A percentile compares a stretch with the other conserved stretches of the same genome.
phyloP scores from a whole-genome alignment of 192 early-diverging fungal species.

The Coemansia sp. region DNA sequence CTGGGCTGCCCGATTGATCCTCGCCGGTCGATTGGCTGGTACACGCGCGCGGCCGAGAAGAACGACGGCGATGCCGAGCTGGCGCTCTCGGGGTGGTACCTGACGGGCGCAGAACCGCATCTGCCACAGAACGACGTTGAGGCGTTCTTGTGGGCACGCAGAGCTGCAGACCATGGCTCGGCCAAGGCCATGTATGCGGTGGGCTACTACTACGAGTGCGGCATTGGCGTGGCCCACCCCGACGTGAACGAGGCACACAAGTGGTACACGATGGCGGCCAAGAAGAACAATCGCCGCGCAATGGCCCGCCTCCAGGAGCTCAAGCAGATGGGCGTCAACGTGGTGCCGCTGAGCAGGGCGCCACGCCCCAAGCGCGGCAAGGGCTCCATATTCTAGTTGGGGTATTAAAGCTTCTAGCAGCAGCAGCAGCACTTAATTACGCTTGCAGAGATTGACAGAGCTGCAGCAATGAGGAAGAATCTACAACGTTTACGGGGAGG shows the following conservation, averaged over 20 bases:
- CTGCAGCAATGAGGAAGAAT: too few relatives aligned
- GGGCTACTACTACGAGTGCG: conserved; percentile 90
- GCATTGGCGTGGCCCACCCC: conserved; percentile 72
- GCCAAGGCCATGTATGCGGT: conserved; percentile 97
- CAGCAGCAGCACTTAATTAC: too few relatives aligned
- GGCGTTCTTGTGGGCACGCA: conserved; percentile 97
- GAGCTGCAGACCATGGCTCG: conserved; percentile 91
- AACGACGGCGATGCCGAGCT: conserved; percentile 87
- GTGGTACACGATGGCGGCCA: conserved; percentile 88
- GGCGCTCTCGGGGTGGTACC: conserved; percentile 96
- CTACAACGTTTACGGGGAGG: too few relatives aligned
- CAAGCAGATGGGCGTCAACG: conserved; percentile 60
- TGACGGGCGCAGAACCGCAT: conserved; percentile 89
- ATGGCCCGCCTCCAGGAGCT: conserved; percentile 80
- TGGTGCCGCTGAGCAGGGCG: conserved; percentile 1
- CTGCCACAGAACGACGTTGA: conserved; percentile 88
- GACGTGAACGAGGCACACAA: conserved; percentile 75
- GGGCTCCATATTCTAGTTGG: conserved; percentile 41
- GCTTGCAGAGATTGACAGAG: too few relatives aligned
- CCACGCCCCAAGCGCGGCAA: conserved; percentile 45
- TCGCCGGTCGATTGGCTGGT: conserved; percentile 91
- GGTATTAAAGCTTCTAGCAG: too few relatives aligned
- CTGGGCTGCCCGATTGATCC: conserved; percentile 84
- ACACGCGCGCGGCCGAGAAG: conserved; percentile 89
- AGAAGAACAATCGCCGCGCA: conserved; percentile 80